Evolutionary conservation across 345 rosid species (phyloP), one percentile per base, ranked within the genome.

Genomic region (Diplotaxis tenuifolia): DNA sequence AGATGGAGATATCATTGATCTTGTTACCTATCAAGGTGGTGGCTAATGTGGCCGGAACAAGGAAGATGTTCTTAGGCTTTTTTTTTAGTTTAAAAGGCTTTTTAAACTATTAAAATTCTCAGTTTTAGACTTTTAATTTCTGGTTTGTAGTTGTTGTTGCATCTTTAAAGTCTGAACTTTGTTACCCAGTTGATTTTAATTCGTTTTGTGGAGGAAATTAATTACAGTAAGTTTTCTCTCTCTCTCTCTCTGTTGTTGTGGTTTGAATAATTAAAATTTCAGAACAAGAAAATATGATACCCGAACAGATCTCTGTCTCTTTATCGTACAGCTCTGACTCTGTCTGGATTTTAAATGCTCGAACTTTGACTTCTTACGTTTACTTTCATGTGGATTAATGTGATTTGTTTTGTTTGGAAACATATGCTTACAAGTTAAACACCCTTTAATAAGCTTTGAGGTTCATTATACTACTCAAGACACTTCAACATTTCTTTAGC

Each of bases 291-390:
- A 45, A 25, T n/a, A n/a, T 45, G 50, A n/a, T 45, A 45, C 99
- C 96, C 12, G 87, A 89, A 57, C 97, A 92, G 70, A 82, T 95
- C 68, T 87, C 91, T 0, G 66, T 95, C 72, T 89, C 99, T 56
- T 92, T 95, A 16, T 89, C 97, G 45, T 65, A 84, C 23, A 74
- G 58, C 56, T 72, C 81, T 79, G 80, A 85, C 79, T 88, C 97
- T 2, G 84, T 84, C 32, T 89, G 92, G 96, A 75, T 91, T 52
- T 19, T 25, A 16, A 38, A 18, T 25, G 4, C 21, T 14, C 22
- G 22, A 61, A 50, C 2, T 49, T 29, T 49, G 10, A 53, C 59
- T 47, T 55, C 15, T 42, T 56, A 65, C 9, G n/a, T 50, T 62
- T 23, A 25, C 47, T 14, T 5, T 9, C 3, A 20, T 64, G 14